Evolutionary conservation across 441 rosid genomes (phyloP).

Genomic region (Syzygium syzygioides): DNA sequence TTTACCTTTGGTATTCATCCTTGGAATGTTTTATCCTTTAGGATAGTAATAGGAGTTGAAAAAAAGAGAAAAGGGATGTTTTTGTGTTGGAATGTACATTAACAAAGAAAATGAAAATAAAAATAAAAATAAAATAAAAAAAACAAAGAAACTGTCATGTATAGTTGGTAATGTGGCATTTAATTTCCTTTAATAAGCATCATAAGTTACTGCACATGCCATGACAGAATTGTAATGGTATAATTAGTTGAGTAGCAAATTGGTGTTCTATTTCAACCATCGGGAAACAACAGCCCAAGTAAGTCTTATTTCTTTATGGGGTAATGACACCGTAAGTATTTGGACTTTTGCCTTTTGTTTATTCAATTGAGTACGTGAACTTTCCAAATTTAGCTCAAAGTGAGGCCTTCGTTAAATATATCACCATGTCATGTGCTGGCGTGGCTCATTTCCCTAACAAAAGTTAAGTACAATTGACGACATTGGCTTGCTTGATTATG

Average conservation of each 20-base stretch:
- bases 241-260: background rate
- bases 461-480: background rate
- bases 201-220: background rate
- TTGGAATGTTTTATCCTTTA: background rate
- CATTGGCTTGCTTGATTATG: background rate
- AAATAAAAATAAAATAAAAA: too few species aligned
- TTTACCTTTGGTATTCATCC: background rate
- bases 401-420: background rate
- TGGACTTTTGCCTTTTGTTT: background rate
- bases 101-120: too few species aligned
- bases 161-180: background rate
- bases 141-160: background rate
- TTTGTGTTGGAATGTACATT: background rate
- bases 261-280: constrained; percentile 33
- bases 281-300: constrained; percentile 75
- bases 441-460: background rate
- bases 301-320: constrained; percentile 20
- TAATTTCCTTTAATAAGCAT: background rate
- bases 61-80: background rate
- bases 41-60: background rate
- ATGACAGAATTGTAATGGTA: background rate
- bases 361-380: background rate
- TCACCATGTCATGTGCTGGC: background rate
- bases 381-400: background rate
- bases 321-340: background rate